phyloP scores from a whole-genome alignment of 2,329 filamentous ascomycete species.

The Aureobasidium sp. region DNA sequence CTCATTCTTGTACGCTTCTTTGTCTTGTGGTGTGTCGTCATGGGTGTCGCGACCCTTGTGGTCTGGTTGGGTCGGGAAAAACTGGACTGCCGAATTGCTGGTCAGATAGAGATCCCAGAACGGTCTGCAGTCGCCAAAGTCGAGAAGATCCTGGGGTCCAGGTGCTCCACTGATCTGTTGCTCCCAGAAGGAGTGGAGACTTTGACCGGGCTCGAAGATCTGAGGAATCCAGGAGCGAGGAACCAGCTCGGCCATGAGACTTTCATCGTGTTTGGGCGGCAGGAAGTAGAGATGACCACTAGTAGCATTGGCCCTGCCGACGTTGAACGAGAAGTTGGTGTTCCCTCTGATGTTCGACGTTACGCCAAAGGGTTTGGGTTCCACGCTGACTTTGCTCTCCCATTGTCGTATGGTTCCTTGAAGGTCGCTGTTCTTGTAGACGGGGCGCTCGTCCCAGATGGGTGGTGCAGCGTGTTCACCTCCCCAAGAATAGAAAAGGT shows the following conservation, averaged over 20 bases:
- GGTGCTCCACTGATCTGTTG: constrained; percentile 19
- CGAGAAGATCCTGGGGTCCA: constrained; percentile 20
- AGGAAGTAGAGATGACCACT: constrained; percentile 3
- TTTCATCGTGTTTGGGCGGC: not conserved
- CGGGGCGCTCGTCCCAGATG: not conserved
- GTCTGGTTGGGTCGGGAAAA: constrained; percentile 14
- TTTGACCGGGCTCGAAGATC: constrained; percentile 16
- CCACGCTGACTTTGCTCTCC: not conserved
- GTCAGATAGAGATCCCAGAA: constrained; percentile 24
- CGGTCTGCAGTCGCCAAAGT: constrained; percentile 20
- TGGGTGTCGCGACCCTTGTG: constrained; percentile 22
- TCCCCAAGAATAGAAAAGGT: not conserved
- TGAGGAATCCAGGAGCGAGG: constrained; percentile 26
- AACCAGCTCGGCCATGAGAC: constrained; percentile 17
- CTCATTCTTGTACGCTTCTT: constrained; percentile 20
- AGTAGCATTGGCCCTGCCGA: not conserved
- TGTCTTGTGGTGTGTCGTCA: constrained; percentile 20
- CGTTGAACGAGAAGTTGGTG: not conserved
- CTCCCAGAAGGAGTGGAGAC: constrained; percentile 23
- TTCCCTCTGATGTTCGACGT: not conserved
- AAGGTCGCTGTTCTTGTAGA: not conserved
- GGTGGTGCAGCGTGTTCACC: not conserved
- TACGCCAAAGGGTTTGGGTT: not conserved
- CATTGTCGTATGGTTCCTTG: not conserved
- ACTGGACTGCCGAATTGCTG: constrained; percentile 10